phyloP scores from a whole-genome alignment of 768 basidiomycete species.

The Serendipita sp. region DNA sequence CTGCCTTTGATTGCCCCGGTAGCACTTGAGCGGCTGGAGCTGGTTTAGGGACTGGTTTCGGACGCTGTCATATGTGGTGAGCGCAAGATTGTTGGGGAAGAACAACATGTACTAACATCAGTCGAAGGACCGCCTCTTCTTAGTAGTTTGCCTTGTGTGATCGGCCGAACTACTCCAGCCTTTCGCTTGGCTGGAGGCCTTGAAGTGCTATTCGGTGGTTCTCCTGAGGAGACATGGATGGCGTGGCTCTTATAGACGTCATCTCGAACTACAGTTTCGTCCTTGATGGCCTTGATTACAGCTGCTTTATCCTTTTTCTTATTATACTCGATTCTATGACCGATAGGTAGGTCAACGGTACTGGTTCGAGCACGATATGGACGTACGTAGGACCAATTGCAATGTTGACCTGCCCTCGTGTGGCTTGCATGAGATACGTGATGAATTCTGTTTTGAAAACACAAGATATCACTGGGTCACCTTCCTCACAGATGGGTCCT shows the following conservation, averaged over 20 bases:
- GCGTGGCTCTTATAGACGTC: constrained; percentile 90
- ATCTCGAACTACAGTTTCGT: constrained; percentile 63
- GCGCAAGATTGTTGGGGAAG: neutral
- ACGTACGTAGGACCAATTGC: constrained; percentile 64
- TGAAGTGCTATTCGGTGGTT: constrained; percentile 66
- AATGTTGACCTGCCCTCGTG: constrained; percentile 59
- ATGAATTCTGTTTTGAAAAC: constrained; percentile 93
- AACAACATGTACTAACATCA: constrained; percentile 8
- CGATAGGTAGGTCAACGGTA: neutral
- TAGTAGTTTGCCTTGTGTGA: constrained; percentile 70
- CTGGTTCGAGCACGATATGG: constrained; percentile 8
- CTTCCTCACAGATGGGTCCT: constrained; percentile 68
- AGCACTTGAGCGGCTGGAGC: constrained; percentile 51
- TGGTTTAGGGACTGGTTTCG: constrained; percentile 26
- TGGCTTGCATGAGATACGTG: constrained; percentile 65
- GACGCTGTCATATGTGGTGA: constrained; percentile 8
- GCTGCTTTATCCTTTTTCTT: constrained; percentile 98
- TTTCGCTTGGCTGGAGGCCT: constrained; percentile 77
- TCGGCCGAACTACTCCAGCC: constrained; percentile 69
- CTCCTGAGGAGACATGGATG: constrained; percentile 77
- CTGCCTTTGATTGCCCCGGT: constrained; percentile 28
- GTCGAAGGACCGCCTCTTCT: constrained; percentile 57
- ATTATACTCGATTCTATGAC: constrained; percentile 58
- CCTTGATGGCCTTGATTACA: constrained; percentile 73
- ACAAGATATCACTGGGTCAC: constrained; percentile 82